Percentiles rank a stretch among this genome's conserved stretches.
Evolutionary conservation across 1,284 basidiomycete genomes (phyloP).

Genomic region (Tilletiopsis washingtonensis): DNA sequence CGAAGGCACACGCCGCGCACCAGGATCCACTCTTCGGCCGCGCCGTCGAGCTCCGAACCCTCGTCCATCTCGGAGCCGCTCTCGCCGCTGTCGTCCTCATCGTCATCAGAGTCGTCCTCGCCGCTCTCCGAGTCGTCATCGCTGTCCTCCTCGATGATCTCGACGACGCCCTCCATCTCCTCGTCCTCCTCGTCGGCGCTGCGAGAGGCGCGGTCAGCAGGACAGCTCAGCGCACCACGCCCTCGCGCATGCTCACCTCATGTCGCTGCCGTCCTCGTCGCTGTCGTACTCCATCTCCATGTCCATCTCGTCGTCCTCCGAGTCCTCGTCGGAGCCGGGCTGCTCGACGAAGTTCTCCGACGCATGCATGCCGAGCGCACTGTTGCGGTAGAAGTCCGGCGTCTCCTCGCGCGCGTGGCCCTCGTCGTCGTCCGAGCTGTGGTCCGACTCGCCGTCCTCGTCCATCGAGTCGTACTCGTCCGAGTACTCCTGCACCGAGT

Average conservation of each 20-base stretch:
- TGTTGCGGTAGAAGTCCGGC: constrained; percentile 91
- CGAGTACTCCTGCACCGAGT: background rate
- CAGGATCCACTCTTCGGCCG: no score
- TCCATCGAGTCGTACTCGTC: background rate
- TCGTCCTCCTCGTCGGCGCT: constrained; percentile 51
- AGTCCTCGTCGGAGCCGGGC: constrained; percentile 55
- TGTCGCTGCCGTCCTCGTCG: constrained; percentile 20
- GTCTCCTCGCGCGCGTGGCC: constrained; percentile 68
- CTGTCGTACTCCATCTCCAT: constrained; percentile 60
- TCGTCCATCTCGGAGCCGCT: constrained; percentile 18
- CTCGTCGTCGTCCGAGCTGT: constrained; percentile 41
- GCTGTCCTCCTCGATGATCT: constrained; percentile 32
- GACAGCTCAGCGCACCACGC: background rate
- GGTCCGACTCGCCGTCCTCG: constrained; percentile 17
- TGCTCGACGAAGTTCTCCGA: constrained; percentile 41
- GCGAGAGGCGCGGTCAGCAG: background rate
- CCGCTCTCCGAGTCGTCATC: constrained; percentile 17
- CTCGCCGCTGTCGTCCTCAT: constrained; percentile 27
- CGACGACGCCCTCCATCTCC: constrained; percentile 46
- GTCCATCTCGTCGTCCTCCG: constrained; percentile 82
- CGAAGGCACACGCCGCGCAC: no score
- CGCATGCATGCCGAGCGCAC: constrained; percentile 84
- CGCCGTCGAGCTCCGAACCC: no score
- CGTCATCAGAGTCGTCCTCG: constrained; percentile 20
- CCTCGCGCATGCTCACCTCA: background rate